Base-by-base conservation (phyloP, 371 early-diverging fungal genomes). In the Saksenaea oblongispora region DNA sequence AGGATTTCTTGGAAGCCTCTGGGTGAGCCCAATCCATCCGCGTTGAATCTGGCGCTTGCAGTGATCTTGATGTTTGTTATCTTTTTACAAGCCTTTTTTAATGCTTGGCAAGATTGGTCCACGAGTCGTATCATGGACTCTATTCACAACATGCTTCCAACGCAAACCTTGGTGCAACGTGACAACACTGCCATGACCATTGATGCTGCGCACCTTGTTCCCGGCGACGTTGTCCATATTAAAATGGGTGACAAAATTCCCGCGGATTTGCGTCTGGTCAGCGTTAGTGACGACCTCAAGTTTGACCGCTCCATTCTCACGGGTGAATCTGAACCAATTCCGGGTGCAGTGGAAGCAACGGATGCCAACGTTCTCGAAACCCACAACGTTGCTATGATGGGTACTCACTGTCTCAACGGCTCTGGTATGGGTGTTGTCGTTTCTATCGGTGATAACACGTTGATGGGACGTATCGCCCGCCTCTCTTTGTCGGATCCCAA, bases 21-120 rank as follows among this genome's bases (percentile, higher is more conserved):
- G 2, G 80, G 80, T 18, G 64, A 72, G 0, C 76, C 75, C 3
- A 62, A 65, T n/a, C 78, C 80, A 28, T 59, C 73, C 15, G 59
- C 69, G 42, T 41, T 70, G 5, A 80, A 77, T 36, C 34, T 80
- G 42, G 77, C 74, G 2, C 47, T 80, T 0, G 80, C 74, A 11
- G 58, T 75, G 14, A 71, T 80, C 35, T 35, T 80, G 8, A 69
- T 91, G 24, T 67, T 89, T 53, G 89, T 91, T 37, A 83, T 91
- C 35, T 66, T 83, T 31, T 58, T 89, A 14, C 88, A 87, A 67
- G 85, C 89, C 1, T 56, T 77, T 35, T 90, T 91, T 69, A 84
- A 82, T 17, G 90, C 89, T 17, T 89, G 83, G 80, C 89, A 91
- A 71, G 91, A 93, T 67, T 91, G 86, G 79, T 84, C 86, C 5